phyloP scores from a whole-genome alignment of 345 rosid species.

The Syzygium aromaticum region DNA sequence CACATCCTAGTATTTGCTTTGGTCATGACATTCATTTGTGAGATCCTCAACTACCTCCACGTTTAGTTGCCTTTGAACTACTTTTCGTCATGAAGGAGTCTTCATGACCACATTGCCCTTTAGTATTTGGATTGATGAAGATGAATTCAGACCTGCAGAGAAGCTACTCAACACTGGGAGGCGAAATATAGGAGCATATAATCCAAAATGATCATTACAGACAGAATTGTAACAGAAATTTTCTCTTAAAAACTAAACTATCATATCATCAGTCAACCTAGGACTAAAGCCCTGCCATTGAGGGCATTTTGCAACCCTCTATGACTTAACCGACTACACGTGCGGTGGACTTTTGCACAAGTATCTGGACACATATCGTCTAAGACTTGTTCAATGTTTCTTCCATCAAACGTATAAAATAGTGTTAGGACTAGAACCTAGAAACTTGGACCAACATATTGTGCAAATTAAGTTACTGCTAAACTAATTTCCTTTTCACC shows the following conservation, averaged over 20 bases:
- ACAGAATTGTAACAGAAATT: background rate
- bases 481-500: background rate
- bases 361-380: background rate
- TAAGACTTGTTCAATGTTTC: background rate
- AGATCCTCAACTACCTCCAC: slow-evolving; percentile 7
- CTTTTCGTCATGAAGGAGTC: slow-evolving; percentile 79
- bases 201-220: background rate
- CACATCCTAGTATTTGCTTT: background rate
- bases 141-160: slow-evolving; percentile 65
- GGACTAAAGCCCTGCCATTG: background rate
- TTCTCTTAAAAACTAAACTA: too few relatives aligned
- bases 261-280: background rate
- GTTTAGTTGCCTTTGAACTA: slow-evolving; percentile 24
- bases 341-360: background rate
- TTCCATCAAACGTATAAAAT: too few relatives aligned
- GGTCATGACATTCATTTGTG: background rate
- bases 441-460: background rate
- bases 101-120: slow-evolving; percentile 93
- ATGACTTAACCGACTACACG: background rate
- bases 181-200: background rate
- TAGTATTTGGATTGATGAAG: slow-evolving; percentile 79
- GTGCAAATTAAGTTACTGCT: background rate
- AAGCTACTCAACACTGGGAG: background rate
- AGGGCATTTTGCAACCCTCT: background rate
- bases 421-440: background rate